phyloP scores from a whole-genome alignment of 2,329 filamentous ascomycete species.

The Aspergillus nomiae region DNA sequence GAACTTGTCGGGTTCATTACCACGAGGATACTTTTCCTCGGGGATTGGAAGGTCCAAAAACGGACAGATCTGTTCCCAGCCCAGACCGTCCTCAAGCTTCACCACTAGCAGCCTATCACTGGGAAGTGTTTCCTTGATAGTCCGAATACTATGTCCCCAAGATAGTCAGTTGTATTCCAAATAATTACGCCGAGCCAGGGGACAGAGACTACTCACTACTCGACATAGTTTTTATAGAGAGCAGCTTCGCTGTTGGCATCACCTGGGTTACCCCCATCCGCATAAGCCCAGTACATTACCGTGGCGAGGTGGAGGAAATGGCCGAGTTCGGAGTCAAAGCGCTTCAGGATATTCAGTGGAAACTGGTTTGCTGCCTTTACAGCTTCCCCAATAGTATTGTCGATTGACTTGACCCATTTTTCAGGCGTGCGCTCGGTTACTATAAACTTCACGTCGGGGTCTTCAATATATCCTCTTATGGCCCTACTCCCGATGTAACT shows the following conservation, averaged over 20 bases:
- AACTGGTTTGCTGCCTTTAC: conserved; percentile 9
- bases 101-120: conserved; percentile 22
- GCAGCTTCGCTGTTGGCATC: conserved; percentile 16
- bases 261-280: conserved; percentile 15
- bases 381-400: conserved; percentile 19
- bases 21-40: conserved; percentile 21
- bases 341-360: conserved; percentile 24
- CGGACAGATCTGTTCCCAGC: conserved; percentile 28
- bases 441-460: conserved; percentile 29
- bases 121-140: conserved; percentile 21
- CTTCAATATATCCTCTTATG: conserved; percentile 20
- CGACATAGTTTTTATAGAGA: conserved; percentile 20
- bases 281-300: conserved; percentile 14
- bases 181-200: neutral
- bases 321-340: conserved; percentile 18
- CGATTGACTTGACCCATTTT: conserved; percentile 25
- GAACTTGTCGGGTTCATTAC: conserved; percentile 25
- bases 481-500: conserved; percentile 21
- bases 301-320: conserved; percentile 17
- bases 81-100: conserved; percentile 24
- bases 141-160: conserved; percentile 16
- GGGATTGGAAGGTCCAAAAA: conserved; percentile 24
- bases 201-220: conserved; percentile 22
- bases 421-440: conserved; percentile 24
- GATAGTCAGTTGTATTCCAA: neutral